Conservation (phyloP, 2,329 filamentous ascomycete genomes). For the Coniochaeta sp. region DNA sequence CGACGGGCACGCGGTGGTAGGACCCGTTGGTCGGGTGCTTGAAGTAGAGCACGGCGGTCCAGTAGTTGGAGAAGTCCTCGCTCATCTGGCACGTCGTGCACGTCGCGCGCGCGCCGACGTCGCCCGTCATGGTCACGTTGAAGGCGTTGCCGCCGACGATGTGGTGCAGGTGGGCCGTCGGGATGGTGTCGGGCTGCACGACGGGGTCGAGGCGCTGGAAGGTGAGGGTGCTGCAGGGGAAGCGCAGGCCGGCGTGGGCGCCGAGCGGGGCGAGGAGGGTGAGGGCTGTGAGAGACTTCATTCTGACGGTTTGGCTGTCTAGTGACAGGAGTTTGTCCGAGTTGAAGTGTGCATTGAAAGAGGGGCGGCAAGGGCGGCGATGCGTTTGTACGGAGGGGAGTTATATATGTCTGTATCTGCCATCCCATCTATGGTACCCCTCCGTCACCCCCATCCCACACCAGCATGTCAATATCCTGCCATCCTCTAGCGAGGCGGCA, state of each 20-base stretch:
- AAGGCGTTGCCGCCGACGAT: conserved; percentile 6
- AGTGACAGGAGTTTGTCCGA: neutral
- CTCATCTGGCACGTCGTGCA: conserved; percentile 7
- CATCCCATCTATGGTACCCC: neutral
- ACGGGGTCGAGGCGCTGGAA: conserved; percentile 5
- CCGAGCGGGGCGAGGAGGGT: neutral
- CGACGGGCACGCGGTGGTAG: conserved; percentile 12
- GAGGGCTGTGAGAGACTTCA: conserved; percentile 4
- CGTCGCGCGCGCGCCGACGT: conserved; percentile 1
- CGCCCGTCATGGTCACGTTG: conserved; percentile 4
- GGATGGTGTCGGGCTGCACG: conserved; percentile 3
- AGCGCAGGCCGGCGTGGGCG: conserved; percentile 6
- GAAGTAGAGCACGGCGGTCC: conserved; percentile 8
- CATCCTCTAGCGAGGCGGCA: neutral
- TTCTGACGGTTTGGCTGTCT: neutral
- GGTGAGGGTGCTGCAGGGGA: neutral
- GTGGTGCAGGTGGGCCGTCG: conserved; percentile 3
- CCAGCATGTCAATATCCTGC: neutral
- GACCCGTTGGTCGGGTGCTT: conserved; percentile 12
- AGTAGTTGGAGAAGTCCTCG: conserved; percentile 12
- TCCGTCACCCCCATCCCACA: neutral
- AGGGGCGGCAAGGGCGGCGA: neutral
- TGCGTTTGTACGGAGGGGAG: neutral
- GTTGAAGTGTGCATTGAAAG: neutral
- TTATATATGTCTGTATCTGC: neutral